Conservation (phyloP, 768 basidiomycete genomes). For the Pleurotus sapidus region DNA sequence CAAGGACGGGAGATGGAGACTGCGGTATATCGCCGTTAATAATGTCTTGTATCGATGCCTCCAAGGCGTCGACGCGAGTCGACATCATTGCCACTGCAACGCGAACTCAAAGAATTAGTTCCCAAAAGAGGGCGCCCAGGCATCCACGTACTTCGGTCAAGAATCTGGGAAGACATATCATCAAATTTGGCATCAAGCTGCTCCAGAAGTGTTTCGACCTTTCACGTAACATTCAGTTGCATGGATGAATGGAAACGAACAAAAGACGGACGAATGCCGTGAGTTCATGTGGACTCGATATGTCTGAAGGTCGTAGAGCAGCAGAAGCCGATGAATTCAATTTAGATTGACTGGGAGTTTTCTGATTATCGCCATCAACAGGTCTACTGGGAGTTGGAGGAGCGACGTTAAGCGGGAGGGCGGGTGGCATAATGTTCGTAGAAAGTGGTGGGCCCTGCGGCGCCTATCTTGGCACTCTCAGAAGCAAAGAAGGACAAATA, state of each 20-base stretch:
- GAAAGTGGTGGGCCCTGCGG: no score
- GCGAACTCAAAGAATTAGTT: background rate
- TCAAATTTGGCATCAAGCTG: constrained; percentile 91
- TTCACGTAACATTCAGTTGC: constrained; percentile 2
- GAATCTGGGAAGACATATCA: constrained; percentile 88
- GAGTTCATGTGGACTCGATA: constrained; percentile 90
- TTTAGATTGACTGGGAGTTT: constrained; percentile 45
- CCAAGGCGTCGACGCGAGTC: constrained; percentile 82
- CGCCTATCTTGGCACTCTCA: background rate
- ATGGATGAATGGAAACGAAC: constrained; percentile 6
- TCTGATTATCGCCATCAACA: constrained; percentile 41
- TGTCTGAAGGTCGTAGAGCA: constrained; percentile 51
- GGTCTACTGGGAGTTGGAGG: constrained; percentile 49
- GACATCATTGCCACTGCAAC: constrained; percentile 89
- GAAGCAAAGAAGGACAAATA: background rate
- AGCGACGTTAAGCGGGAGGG: constrained; percentile 65
- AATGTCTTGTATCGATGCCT: constrained; percentile 89
- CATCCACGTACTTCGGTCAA: constrained; percentile 70
- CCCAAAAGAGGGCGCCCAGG: constrained; percentile 2
- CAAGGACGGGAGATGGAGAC: constrained; percentile 51
- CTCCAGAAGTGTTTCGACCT: constrained; percentile 88
- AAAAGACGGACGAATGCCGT: constrained; percentile 80
- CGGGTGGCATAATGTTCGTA: constrained; percentile 34
- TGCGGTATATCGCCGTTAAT: constrained; percentile 76
- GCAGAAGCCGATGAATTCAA: constrained; percentile 39